Conservation (phyloP, 805 yeast genomes). For the Schwanniomyces sp. region DNA sequence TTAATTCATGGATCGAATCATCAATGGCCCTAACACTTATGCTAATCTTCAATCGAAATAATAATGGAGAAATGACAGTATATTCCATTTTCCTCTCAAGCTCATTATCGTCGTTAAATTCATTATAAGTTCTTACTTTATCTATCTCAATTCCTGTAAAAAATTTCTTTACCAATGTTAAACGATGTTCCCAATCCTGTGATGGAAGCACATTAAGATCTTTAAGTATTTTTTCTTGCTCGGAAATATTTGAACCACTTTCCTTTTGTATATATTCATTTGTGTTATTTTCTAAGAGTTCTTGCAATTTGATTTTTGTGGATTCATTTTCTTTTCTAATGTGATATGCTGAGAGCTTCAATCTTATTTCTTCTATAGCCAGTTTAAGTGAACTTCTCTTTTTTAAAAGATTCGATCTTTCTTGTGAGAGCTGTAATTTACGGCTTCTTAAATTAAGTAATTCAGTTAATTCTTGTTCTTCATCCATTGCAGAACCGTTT, state of each 20-base stretch:
- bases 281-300: constrained; percentile 19
- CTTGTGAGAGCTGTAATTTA: constrained; percentile 13
- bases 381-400: constrained; percentile 14
- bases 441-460: constrained; percentile 12
- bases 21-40: constrained; percentile 12
- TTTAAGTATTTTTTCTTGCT: constrained; percentile 18
- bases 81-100: constrained; percentile 15
- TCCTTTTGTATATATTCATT: constrained; percentile 7
- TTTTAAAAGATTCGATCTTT: constrained; percentile 17
- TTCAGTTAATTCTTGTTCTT: constrained; percentile 8
- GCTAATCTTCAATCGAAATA: constrained; percentile 18
- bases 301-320: constrained; percentile 14
- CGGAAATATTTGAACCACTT: neutral
- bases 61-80: constrained; percentile 15
- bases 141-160: constrained; percentile 23
- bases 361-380: constrained; percentile 14
- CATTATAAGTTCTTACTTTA: constrained; percentile 10
- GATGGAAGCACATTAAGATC: constrained; percentile 37
- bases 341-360: constrained; percentile 11
- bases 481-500: neutral
- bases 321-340: constrained; percentile 10
- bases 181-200: constrained; percentile 27
- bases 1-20: constrained; percentile 10
- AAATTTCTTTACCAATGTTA: constrained; percentile 23
- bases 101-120: constrained; percentile 6